Evolutionary conservation across 768 basidiomycete species (phyloP).

Genomic region (Phaeotremella fagi): DNA sequence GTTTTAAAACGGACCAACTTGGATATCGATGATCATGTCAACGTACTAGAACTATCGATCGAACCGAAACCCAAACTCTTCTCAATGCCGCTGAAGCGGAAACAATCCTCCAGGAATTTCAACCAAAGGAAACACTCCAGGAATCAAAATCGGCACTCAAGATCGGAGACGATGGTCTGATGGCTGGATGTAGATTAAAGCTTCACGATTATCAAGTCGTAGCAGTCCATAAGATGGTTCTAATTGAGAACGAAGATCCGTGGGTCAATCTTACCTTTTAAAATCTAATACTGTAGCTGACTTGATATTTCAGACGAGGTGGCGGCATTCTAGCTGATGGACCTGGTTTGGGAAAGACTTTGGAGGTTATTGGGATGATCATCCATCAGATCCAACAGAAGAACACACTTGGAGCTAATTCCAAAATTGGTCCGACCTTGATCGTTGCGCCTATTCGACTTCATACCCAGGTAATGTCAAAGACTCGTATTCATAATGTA

Average conservation of each 20-base stretch:
- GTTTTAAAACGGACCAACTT: no score
- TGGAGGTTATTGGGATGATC: background rate
- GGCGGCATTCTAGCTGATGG: background rate
- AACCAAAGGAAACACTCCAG: background rate
- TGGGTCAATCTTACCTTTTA: background rate
- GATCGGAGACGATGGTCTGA: background rate
- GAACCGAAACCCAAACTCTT: no score
- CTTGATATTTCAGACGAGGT: background rate
- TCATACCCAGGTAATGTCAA: background rate
- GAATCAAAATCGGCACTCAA: background rate
- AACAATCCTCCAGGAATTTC: no score
- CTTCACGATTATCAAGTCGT: background rate
- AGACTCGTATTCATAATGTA: no score
- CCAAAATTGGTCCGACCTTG: background rate
- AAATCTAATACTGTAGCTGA: background rate
- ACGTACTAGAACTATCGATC: no score
- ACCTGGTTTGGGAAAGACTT: background rate
- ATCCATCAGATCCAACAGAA: background rate
- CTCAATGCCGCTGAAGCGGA: no score
- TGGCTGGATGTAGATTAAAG: background rate
- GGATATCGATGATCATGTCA: no score
- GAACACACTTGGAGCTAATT: background rate
- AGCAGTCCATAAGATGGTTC: background rate
- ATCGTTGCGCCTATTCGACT: background rate
- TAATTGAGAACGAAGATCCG: background rate